phyloP scores from a whole-genome alignment of 1,139 yeast species.

The Zygoascus sp. region DNA sequence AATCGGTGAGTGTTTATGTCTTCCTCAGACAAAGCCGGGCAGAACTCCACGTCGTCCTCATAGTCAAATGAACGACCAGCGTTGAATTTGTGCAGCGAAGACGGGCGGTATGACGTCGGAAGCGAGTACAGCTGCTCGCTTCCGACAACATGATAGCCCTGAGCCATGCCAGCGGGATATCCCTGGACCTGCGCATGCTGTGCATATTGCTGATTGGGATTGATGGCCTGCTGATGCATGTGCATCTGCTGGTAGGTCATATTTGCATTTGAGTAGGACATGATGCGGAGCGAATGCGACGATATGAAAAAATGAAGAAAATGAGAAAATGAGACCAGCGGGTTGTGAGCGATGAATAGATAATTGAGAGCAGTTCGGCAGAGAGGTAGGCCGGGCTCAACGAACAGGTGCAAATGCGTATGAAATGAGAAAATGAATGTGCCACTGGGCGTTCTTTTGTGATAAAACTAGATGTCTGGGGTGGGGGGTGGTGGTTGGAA shows the following conservation, averaged over 20 bases:
- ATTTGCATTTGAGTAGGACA: not conserved
- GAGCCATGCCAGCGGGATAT: not conserved
- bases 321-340: not conserved
- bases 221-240: not conserved
- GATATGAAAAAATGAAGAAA: no score
- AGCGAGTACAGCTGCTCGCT: not conserved
- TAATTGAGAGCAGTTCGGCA: not conserved
- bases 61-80: slow-evolving; percentile 59
- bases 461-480: no score
- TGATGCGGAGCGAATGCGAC: no score
- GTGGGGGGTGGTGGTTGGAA: not conserved
- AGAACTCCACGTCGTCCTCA: slow-evolving; percentile 64
- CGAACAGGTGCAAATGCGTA: no score
- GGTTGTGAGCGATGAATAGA: not conserved
- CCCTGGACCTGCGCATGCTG: slow-evolving; percentile 2
- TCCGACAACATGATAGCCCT: not conserved
- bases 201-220: not conserved
- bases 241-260: slow-evolving; percentile 1
- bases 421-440: no score
- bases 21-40: slow-evolving; percentile 44
- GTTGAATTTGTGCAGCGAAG: slow-evolving; percentile 43
- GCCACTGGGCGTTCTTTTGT: no score
- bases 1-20: slow-evolving; percentile 20
- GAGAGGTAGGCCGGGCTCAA: no score
- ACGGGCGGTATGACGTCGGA: slow-evolving; percentile 4